Evolutionary conservation across 768 basidiomycete genomes (phyloP).

Genomic region (Piloderma croceum): DNA sequence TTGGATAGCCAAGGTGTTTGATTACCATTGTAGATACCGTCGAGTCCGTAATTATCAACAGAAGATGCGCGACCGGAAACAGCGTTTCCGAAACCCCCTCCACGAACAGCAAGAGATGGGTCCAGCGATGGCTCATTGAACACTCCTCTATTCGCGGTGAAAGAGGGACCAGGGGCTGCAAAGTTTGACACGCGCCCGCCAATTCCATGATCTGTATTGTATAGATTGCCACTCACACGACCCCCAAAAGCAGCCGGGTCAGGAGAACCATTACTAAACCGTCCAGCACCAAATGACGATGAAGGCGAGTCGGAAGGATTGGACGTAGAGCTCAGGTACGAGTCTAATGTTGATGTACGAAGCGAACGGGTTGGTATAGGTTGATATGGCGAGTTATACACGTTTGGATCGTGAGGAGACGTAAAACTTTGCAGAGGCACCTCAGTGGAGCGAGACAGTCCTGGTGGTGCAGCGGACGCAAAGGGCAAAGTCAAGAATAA

Average conservation of each 20-base stretch:
- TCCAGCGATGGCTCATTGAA: conserved; percentile 40
- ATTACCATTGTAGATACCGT: conserved; percentile 28
- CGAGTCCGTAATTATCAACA: conserved; percentile 36
- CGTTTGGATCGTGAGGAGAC: conserved; percentile 30
- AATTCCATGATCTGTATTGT: conserved; percentile 31
- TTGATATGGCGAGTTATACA: conserved; percentile 54
- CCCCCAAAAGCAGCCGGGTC: conserved; percentile 57
- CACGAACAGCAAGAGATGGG: conserved; percentile 24
- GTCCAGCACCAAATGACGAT: conserved; percentile 60
- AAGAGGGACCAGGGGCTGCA: conserved; percentile 23
- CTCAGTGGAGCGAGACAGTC: conserved; percentile 44
- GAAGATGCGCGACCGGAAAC: conserved; percentile 26
- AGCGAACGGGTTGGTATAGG: conserved; percentile 59
- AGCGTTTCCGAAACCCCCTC: conserved; percentile 26
- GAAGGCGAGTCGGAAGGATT: conserved; percentile 64
- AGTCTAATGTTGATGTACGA: conserved; percentile 61
- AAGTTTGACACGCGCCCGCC: conserved; percentile 26
- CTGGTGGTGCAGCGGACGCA: conserved; percentile 43
- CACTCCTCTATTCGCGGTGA: conserved; percentile 28
- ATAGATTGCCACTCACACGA: conserved; percentile 34
- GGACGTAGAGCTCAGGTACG: conserved; percentile 48
- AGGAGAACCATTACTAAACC: conserved; percentile 64
- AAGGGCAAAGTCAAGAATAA: conserved; percentile 56
- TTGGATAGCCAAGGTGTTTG: conserved; percentile 33
- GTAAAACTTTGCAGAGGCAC: conserved; percentile 41